Percentiles rank a stretch among this genome's conserved stretches.
phyloP scores from a whole-genome alignment of 495 filamentous ascomycete species.

The Xylaria grammica region DNA sequence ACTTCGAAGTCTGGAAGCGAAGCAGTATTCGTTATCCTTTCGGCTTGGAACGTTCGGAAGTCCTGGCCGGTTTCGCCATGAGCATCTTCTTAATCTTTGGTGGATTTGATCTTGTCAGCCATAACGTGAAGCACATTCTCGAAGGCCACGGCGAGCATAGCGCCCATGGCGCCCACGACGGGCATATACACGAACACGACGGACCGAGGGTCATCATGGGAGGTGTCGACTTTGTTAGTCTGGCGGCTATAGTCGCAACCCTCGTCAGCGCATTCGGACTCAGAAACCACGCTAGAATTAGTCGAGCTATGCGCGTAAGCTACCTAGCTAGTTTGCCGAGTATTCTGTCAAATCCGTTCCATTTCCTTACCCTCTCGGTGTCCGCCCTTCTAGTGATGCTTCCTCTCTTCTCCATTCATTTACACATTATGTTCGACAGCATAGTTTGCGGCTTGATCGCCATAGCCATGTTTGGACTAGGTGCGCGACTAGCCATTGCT shows the following conservation, averaged over 20 bases:
- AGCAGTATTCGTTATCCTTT: constrained; percentile 94
- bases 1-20: constrained; percentile 97
- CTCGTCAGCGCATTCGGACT: constrained; percentile 85
- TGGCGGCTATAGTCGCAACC: constrained; percentile 87
- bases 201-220: constrained; percentile 67
- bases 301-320: constrained; percentile 76
- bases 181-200: constrained; percentile 60
- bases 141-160: constrained; percentile 58
- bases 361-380: constrained; percentile 89
- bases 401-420: constrained; percentile 75
- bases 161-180: constrained; percentile 67
- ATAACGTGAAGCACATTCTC: constrained; percentile 88
- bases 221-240: constrained; percentile 77
- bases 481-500: constrained; percentile 77
- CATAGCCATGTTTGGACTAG: constrained; percentile 83
- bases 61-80: constrained; percentile 96
- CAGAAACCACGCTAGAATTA: constrained; percentile 92
- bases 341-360: constrained; percentile 87
- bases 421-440: constrained; percentile 81
- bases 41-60: constrained; percentile 86
- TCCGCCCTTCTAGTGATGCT: constrained; percentile 80
- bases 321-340: constrained; percentile 74
- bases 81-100: constrained; percentile 94
- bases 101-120: constrained; percentile 92
- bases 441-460: constrained; percentile 80